Conservation (phyloP, 1,139 yeast genomes). For the Magnusiomyces tetraspermus region DNA sequence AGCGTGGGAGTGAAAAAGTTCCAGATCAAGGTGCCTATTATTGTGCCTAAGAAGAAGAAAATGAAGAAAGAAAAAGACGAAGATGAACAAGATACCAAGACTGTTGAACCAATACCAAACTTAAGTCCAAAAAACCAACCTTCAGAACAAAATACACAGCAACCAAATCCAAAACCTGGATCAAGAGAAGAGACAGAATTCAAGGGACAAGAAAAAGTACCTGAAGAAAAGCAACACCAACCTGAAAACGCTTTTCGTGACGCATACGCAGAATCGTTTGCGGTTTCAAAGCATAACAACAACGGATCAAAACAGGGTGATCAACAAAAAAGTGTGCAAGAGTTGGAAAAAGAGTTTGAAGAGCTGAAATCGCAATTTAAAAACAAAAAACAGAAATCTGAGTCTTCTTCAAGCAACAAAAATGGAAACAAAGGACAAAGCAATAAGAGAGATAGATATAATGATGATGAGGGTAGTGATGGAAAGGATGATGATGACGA, state of each 20-base stretch:
- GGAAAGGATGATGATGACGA: background rate
- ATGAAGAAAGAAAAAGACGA: background rate
- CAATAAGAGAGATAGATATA: too few species aligned
- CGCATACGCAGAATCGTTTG: background rate
- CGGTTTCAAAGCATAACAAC: background rate
- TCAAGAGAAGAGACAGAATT: background rate
- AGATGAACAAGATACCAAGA: background rate
- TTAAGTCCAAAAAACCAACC: background rate
- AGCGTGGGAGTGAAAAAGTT: background rate
- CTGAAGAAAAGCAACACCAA: too few species aligned
- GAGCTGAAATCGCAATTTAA: background rate
- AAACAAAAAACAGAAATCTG: too few species aligned
- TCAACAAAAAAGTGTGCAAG: background rate
- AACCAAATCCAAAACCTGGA: background rate
- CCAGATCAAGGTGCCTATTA: constrained; percentile 7
- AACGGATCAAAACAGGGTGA: too few species aligned
- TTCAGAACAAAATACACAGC: background rate
- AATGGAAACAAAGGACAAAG: too few species aligned
- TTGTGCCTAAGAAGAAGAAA: background rate
- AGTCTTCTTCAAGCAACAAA: too few species aligned
- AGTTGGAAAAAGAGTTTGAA: background rate
- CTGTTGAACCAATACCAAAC: too few species aligned
- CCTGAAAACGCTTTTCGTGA: background rate
- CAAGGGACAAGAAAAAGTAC: too few species aligned
- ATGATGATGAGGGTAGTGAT: background rate